Evolutionary conservation across 2,329 filamentous ascomycete genomes (phyloP).

Genomic region (Nannizziopsis arthrosporioides): DNA sequence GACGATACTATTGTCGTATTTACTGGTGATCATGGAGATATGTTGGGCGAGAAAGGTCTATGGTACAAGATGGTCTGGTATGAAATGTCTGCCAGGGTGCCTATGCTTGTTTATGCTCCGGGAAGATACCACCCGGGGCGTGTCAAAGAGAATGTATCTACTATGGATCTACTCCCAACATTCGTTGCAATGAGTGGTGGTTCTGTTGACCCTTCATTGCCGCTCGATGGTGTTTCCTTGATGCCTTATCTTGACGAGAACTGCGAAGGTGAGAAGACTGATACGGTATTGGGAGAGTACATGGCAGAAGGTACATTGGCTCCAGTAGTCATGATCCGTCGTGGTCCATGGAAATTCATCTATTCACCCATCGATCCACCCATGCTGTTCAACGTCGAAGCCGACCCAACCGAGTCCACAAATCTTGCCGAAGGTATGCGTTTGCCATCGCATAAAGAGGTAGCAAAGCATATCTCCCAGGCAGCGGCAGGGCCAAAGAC

Average conservation of each 20-base stretch:
- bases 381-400: conserved; percentile 68
- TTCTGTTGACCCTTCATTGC: conserved; percentile 56
- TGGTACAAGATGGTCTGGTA: conserved; percentile 99
- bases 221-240: conserved; percentile 74
- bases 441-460: conserved; percentile 27
- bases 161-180: conserved; percentile 79
- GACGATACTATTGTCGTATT: conserved; percentile 87
- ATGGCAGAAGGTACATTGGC: conserved; percentile 84
- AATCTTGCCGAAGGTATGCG: conserved; percentile 46
- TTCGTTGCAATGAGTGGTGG: conserved; percentile 71
- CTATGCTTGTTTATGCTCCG: conserved; percentile 73
- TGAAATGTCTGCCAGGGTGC: conserved; percentile 79
- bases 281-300: conserved; percentile 90
- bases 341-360: conserved; percentile 82
- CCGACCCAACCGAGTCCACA: conserved; percentile 64
- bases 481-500: conserved; percentile 13
- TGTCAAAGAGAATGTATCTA: conserved; percentile 75
- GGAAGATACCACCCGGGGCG: conserved; percentile 61
- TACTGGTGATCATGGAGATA: conserved; percentile 87
- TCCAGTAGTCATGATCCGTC: conserved; percentile 87
- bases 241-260: conserved; percentile 60
- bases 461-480: conserved; percentile 30
- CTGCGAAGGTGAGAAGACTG: conserved; percentile 45
- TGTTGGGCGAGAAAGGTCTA: conserved; percentile 81
- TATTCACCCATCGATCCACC: conserved; percentile 73